Conservation (phyloP, 495 filamentous ascomycete genomes). For the Daldinia concentrica region DNA sequence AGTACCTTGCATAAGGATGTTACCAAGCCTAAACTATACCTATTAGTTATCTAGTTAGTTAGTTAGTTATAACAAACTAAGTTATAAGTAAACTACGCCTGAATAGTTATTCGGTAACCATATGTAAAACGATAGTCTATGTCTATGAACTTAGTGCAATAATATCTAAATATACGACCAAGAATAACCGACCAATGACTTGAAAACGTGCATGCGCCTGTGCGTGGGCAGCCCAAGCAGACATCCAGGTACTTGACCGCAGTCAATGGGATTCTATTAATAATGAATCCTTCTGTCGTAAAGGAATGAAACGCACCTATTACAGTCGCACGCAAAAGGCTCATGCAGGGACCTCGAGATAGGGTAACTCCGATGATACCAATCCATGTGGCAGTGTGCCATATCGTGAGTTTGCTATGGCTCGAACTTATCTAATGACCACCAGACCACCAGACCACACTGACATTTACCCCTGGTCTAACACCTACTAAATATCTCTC, state of each 20-base stretch:
- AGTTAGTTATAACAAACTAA: neutral
- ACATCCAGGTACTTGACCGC: slow-evolving; percentile 1
- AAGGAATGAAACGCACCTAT: slow-evolving; percentile 29
- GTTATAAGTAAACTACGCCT: neutral
- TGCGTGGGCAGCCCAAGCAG: neutral
- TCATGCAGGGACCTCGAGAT: slow-evolving; percentile 23
- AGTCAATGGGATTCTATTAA: slow-evolving; percentile 6
- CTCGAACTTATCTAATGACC: neutral
- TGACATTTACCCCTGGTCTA: slow-evolving; percentile 1
- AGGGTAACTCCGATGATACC: slow-evolving; percentile 22
- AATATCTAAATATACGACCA: neutral
- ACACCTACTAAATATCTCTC: slow-evolving; percentile 9
- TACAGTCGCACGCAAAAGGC: neutral
- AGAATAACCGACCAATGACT: slow-evolving; percentile 12
- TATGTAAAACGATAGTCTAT: neutral
- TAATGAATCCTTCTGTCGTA: slow-evolving; percentile 14
- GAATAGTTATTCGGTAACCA: neutral
- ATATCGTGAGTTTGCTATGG: neutral
- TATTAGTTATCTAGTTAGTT: neutral
- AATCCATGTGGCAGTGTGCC: slow-evolving; percentile 26
- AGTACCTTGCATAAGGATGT: neutral
- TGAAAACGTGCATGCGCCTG: slow-evolving; percentile 12
- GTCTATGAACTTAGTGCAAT: neutral
- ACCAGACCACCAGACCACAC: neutral
- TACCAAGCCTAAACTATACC: neutral